Evolutionary conservation across 768 basidiomycete species (phyloP).

Genomic region (Amanita phalloides): DNA sequence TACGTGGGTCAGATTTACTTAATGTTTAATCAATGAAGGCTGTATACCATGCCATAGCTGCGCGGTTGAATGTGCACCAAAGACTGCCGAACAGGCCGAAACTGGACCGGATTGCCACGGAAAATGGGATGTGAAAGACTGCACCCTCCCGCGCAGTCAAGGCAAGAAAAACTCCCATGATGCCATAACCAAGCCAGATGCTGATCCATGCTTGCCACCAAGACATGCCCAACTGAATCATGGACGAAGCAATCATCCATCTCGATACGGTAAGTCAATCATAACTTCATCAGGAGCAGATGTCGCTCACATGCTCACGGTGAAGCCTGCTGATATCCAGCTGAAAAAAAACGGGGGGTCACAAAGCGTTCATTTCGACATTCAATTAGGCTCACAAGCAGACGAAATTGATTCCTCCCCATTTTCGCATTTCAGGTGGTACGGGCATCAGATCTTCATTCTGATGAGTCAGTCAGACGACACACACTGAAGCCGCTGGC

Average conservation of each 20-base stretch:
- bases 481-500: not conserved
- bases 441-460: conserved; percentile 68
- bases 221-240: conserved; percentile 60
- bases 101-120: conserved; percentile 61
- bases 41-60: conserved; percentile 59
- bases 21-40: not conserved
- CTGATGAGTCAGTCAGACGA: conserved; percentile 13
- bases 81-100: conserved; percentile 72
- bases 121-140: conserved; percentile 66
- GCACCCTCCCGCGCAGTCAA: conserved; percentile 73
- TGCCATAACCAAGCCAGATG: conserved; percentile 52
- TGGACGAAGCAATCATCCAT: conserved; percentile 71
- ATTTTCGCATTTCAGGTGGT: conserved; percentile 47
- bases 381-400: conserved; percentile 37
- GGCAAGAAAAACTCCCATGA: conserved; percentile 61
- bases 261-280: conserved; percentile 18
- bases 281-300: not conserved
- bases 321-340: conserved; percentile 78
- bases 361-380: not conserved
- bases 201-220: conserved; percentile 87
- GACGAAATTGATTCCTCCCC: conserved; percentile 56
- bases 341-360: conserved; percentile 19
- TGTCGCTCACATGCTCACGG: conserved; percentile 54
- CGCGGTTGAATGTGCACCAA: conserved; percentile 73
- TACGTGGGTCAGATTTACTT: not conserved